These are phyloP conservation scores for Candida nitratophila DNA, from an alignment of 805 yeast genomes.

Conservation along the genomic window DNA sequence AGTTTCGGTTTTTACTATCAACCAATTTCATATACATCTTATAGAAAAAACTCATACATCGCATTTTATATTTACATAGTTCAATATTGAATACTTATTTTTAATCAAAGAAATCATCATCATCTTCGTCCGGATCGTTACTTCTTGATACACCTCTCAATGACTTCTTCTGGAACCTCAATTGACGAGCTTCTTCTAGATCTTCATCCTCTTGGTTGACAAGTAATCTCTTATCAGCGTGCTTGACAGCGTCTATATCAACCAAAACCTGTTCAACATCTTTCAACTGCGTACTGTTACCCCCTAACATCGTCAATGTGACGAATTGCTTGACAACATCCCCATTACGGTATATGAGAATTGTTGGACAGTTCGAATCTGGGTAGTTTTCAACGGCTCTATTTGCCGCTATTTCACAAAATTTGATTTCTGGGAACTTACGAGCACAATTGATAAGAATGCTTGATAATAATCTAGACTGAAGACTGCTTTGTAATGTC, in stretches of 20 bases:
- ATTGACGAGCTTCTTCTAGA: constrained; percentile 42
- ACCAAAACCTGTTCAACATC: constrained; percentile 76
- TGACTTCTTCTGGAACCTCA: constrained; percentile 52
- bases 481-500: constrained; percentile 59
- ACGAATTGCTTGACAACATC: constrained; percentile 76
- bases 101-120: constrained; percentile 44
- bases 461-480: constrained; percentile 63
- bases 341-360: constrained; percentile 71
- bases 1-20: too few species aligned
- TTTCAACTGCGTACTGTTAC: constrained; percentile 58
- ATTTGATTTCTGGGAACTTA: constrained; percentile 75
- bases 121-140: constrained; percentile 32
- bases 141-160: constrained; percentile 34
- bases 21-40: too few species aligned
- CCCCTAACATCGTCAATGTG: constrained; percentile 78
- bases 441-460: constrained; percentile 52
- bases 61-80: not conserved
- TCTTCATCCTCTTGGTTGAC: constrained; percentile 56
- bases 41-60: too few species aligned
- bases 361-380: constrained; percentile 83
- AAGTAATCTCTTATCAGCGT: constrained; percentile 58
- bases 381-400: constrained; percentile 94
- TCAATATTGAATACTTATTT: not conserved
- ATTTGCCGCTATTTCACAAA: constrained; percentile 85
- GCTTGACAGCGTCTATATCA: constrained; percentile 55